Evolutionary conservation across 768 basidiomycete species (phyloP), one percentile per base, ranked within the genome.

Genomic region (Rhizopogon roseolus): DNA sequence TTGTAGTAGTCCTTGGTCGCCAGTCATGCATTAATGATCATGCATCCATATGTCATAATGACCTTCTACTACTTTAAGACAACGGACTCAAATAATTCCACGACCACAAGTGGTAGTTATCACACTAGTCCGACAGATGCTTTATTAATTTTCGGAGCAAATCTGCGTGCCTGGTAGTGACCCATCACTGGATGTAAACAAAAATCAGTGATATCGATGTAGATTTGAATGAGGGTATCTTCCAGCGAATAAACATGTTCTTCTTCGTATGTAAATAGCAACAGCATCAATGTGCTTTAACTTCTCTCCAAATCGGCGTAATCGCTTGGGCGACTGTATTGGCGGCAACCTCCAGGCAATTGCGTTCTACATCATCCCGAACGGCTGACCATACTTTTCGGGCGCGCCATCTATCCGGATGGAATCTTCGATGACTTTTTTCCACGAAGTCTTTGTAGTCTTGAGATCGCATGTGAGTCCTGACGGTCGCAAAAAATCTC

Each of bases 401-500:
- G 29, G 85, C 82, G 41, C 82, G 74, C 90, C 88, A 93, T 55
- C 86, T 72, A 66, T 92, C 90, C 2, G 88, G 87, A 60, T 91
- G 91, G 65, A 90, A 92, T 49, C 88, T 71, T 39, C 81, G 76
- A 60, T 90, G 80, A 60, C 84, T 86, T 62, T 22, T 82, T 69
- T 88, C 81, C 3, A 92, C 76, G 52, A 91, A 77, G 2, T 64
- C 66, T 62, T 78, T 82, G 68, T 81, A 90, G 46, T 87, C 85
- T 64, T 84, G 80, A 16, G 67, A 51, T 22, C 81, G 76, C 76
- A 89, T 77, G 41, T 78, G 74, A 16, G 58, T 55, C 59, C 73
- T 75, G 27, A 84, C 76, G 5, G 73, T 73, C 14, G 66, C 66
- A 61, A 91, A 92, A 67, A 93, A 93, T 19, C 71, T 71, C 62